These are phyloP conservation scores for Theobroma grandiflorum DNA, from an alignment of 441 rosid genomes.

Conservation along the genomic window DNA sequence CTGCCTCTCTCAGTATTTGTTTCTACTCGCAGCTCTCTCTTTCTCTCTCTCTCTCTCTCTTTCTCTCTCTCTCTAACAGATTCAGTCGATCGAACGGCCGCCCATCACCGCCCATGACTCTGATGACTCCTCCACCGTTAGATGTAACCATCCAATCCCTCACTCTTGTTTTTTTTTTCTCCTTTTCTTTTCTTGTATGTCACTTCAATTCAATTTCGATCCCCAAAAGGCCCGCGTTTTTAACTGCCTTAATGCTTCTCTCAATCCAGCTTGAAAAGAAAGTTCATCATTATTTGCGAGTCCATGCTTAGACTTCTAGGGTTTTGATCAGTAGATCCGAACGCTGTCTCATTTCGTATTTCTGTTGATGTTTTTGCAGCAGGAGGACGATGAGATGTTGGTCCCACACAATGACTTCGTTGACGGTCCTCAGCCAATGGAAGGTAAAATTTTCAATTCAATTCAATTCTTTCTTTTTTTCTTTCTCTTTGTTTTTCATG, in stretches of 20 bases:
- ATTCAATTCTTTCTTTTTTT: background rate
- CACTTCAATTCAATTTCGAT: constrained; percentile 37
- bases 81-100: constrained; percentile 45
- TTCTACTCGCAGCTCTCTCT: background rate
- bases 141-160: constrained; percentile 55
- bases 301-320: constrained; percentile 32
- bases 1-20: background rate
- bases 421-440: constrained; percentile 73
- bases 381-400: constrained; percentile 76
- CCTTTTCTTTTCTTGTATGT: background rate
- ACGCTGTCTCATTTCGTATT: constrained; percentile 30
- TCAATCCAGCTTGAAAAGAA: constrained; percentile 11
- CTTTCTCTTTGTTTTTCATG: constrained; percentile 29
- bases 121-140: constrained; percentile 76
- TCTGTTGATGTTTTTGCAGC: constrained; percentile 46
- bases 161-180: constrained; percentile 13
- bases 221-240: constrained; percentile 24
- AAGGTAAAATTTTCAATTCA: constrained; percentile 46
- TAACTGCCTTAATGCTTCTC: constrained; percentile 26
- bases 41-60: constrained; percentile 19
- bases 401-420: constrained; percentile 64
- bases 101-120: constrained; percentile 59
- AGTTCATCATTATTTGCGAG: background rate
- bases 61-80: constrained; percentile 31
- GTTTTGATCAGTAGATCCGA: constrained; percentile 52